These are phyloP conservation scores for Termitomyces eurrhizus DNA, from an alignment of 768 basidiomycete genomes.

Conservation along the genomic window DNA sequence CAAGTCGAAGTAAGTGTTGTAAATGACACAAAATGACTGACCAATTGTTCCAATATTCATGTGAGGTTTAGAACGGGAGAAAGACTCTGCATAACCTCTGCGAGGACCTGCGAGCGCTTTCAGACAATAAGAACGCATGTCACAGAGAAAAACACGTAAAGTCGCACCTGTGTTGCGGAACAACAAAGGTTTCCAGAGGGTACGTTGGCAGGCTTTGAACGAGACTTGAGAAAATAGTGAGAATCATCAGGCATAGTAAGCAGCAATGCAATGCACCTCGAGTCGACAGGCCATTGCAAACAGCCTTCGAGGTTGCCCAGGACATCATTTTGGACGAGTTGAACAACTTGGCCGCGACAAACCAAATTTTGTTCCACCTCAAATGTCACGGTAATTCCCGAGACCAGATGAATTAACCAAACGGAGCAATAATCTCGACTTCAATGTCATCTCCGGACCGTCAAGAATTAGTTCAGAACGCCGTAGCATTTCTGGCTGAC, in stretches of 20 bases:
- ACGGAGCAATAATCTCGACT: conserved; percentile 12
- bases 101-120: conserved; percentile 34
- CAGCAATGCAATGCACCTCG: conserved; percentile 32
- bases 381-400: conserved; percentile 20
- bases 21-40: conserved; percentile 18
- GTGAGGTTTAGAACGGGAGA: conserved; percentile 77
- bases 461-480: conserved; percentile 74
- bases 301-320: conserved; percentile 47
- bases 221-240: conserved; percentile 10
- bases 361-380: conserved; percentile 17
- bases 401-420: conserved; percentile 12
- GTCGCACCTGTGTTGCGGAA: conserved; percentile 25
- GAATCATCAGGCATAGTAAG: neutral
- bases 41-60: conserved; percentile 92
- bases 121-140: neutral
- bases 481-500: conserved; percentile 82
- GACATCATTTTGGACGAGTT: conserved; percentile 40
- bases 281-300: conserved; percentile 43
- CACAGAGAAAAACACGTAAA: conserved; percentile 10
- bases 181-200: conserved; percentile 23
- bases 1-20: neutral
- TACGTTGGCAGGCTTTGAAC: conserved; percentile 36
- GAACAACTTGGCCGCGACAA: conserved; percentile 3
- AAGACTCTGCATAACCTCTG: conserved; percentile 78
- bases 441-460: conserved; percentile 45